Base-by-base conservation (phyloP, 106 monocot genomes). In the Gastrodia elata region DNA sequence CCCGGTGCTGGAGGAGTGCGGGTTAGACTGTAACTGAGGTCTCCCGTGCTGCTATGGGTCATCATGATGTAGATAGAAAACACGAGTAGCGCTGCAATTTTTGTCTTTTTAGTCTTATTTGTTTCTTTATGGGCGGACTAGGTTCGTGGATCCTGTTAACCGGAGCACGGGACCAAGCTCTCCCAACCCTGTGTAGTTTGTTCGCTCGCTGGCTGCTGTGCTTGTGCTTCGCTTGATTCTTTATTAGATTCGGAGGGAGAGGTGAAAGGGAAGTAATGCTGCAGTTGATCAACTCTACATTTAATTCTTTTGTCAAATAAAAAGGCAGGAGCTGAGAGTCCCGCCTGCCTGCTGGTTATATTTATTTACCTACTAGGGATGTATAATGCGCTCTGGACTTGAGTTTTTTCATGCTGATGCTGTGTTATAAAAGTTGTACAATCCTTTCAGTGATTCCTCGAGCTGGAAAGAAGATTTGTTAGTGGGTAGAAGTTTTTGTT, bases 1-100 rank as follows among this genome's bases (percentile, higher is more conserved):
- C 27, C 91, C 91, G 16, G 59, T 91, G 2, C 81, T 91, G 11
- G 91, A 87, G 74, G 91, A 87, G 73, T 91, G 91, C 41, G 91
- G 91, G 72, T 79, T 91, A 39, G 87, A 91, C 79, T 91, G 91
- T 72, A 85, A 84, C 69, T 91, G 55, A 56, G 49, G n/a, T n/a
- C n/a, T n/a, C n/a, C n/a, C 40, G 38, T 68, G 25, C 39, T 33
- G 33, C 49, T 77, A 38, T 68, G 35, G 34, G 25, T 38, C 20
- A 15, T 38, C 20, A 16, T 58, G 57, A 15, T 77, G 77, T 77
- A 70, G 77, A 77, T 77, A 77, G 58, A 70, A 69, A 77, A 71
- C 75, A 75, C 33, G 36, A 33, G 25, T 40, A 39, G 46, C 42
- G 77, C 32, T 40, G 40, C 39, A 71, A 44, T 67, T 77, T 77